Base-by-base conservation (phyloP, 208 protist genomes). In the Cochliopodium minus region DNA sequence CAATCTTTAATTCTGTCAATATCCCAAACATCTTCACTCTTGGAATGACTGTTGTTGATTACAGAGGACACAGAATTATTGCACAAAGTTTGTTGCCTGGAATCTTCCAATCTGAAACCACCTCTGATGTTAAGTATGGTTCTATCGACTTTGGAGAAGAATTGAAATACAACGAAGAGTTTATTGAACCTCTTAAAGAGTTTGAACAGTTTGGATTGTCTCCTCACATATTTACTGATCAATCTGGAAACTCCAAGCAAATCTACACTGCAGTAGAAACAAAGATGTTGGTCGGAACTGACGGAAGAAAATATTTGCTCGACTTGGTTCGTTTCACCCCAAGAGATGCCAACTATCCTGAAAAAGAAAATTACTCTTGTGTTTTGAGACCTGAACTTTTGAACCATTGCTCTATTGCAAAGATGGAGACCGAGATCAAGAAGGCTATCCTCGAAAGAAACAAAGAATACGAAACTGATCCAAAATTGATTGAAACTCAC, bases 1-100 rank as follows among this genome's bases (percentile, higher is more conserved):
- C 38, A 43, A 22, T 20, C 26, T 59, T 61, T 25, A 59, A 65
- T 38, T 36, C 42, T 22, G 62, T 54, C 36, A 56, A 76, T 53
- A 30, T 73, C 23, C 46, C 46, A 2, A 66, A 66, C 15, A 17
- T 72, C 17, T 46, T 60, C 1, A 75, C 70, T 1, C 32, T 75
- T 0, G 52, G 50, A 7, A 74, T 60, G 25, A 59, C 68, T 2
- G 63, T 76, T 1, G 52, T 76, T 45, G 68, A 76, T 29, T 76
- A 74, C n/a, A 52, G 49, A 32, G 71, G 71, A 29, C 51, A 65
- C 20, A 36, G 71, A 36, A 51, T 76, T 11, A 28, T 73, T 2
- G 68, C 65, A 2, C 71, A 76, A 57, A 60, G 55, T 25, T 43
- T 76, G 13, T 55, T 73, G 1, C 71, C 71, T 50, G 70, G 70